Percentiles rank a stretch among this genome's conserved stretches.
phyloP scores from a whole-genome alignment of 2,329 filamentous ascomycete genomes.

The Colletotrichum tropicicola region DNA sequence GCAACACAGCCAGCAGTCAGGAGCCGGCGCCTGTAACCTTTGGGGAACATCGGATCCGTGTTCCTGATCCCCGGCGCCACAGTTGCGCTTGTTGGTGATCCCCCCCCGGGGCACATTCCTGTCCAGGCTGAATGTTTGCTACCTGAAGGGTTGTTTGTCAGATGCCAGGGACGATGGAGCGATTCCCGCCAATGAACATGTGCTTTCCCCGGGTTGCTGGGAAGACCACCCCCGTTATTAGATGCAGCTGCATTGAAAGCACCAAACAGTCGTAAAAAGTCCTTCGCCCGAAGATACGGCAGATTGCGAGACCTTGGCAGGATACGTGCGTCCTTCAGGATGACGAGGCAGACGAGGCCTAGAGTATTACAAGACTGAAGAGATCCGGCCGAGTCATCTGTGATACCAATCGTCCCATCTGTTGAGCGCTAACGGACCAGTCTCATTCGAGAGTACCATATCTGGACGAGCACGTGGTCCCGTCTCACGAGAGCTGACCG shows the following conservation, averaged over 20 bases:
- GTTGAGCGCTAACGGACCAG: not conserved
- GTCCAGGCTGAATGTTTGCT: slow-evolving; percentile 17
- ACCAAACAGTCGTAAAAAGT: not conserved
- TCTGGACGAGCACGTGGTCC: too few relatives aligned
- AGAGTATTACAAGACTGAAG: too few relatives aligned
- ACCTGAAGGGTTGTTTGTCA: not conserved
- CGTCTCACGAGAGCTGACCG: too few relatives aligned
- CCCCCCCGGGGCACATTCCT: slow-evolving; percentile 6
- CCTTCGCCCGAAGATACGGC: not conserved
- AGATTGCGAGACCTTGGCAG: not conserved
- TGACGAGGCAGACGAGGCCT: not conserved
- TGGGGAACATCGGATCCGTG: not conserved
- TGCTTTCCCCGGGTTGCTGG: not conserved
- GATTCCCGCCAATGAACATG: not conserved
- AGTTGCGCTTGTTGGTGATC: not conserved
- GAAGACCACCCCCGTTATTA: not conserved
- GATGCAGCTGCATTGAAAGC: not conserved
- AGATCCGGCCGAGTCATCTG: too few relatives aligned
- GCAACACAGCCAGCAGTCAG: too few relatives aligned
- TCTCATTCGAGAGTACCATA: not conserved
- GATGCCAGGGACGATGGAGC: not conserved
- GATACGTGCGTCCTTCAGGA: not conserved
- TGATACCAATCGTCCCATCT: not conserved
- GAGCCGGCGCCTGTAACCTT: too few relatives aligned
- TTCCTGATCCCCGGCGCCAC: not conserved